These are phyloP conservation scores for Sisymbrium altissimum DNA, from an alignment of 345 rosid genomes.

Conservation along the genomic window DNA sequence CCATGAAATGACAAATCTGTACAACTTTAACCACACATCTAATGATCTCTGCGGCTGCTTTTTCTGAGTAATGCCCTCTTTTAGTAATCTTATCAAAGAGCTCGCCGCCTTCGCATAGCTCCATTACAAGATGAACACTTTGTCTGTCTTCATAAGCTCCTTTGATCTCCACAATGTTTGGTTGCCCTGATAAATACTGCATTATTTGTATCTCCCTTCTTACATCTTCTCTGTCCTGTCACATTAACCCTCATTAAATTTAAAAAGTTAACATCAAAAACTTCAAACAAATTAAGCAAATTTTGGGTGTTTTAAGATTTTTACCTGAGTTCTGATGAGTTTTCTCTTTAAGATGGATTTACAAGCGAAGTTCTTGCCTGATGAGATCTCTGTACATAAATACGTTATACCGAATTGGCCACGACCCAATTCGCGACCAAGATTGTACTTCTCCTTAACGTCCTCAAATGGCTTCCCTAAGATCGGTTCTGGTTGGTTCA, in stretches of 20 bases:
- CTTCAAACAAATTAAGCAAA: neutral
- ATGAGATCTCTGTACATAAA: constrained; percentile 66
- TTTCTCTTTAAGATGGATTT: constrained; percentile 79
- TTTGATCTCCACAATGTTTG: constrained; percentile 69
- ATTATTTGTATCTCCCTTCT: constrained; percentile 74
- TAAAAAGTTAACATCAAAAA: neutral
- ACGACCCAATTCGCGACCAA: constrained; percentile 75
- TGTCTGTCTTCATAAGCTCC: constrained; percentile 79
- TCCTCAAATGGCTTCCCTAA: constrained; percentile 76
- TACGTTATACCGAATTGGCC: constrained; percentile 86
- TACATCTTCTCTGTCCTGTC: constrained; percentile 64
- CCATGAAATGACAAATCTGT: constrained; percentile 82
- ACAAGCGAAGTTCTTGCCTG: constrained; percentile 68
- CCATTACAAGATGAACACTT: constrained; percentile 85
- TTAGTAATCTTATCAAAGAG: constrained; percentile 79
- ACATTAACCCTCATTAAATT: neutral
- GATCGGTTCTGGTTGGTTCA: constrained; percentile 41
- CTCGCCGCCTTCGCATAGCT: constrained; percentile 89
- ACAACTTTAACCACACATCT: constrained; percentile 70
- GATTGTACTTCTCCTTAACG: constrained; percentile 45
- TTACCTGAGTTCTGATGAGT: constrained; percentile 40
- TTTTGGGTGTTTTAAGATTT: neutral
- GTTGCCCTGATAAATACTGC: constrained; percentile 86
- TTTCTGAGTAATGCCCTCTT: constrained; percentile 71
- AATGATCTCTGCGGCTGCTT: constrained; percentile 65